phyloP scores from a whole-genome alignment of 768 basidiomycete genomes.

The Artomyces pyxidatus region DNA sequence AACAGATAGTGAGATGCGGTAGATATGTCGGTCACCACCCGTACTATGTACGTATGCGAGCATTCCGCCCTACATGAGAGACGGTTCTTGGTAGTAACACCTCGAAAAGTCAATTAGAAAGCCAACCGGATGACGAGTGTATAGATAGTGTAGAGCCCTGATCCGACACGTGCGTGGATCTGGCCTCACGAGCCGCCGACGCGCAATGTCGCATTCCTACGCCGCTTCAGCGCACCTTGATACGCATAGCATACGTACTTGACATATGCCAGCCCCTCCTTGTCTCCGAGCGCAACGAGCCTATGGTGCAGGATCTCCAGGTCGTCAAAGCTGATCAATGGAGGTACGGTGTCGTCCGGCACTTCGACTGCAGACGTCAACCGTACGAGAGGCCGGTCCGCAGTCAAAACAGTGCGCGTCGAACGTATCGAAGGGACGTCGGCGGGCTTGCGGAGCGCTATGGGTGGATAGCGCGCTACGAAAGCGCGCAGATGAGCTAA shows the following conservation, averaged over 20 bases:
- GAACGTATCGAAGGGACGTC: slow-evolving; percentile 41
- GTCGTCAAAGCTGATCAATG: slow-evolving; percentile 68
- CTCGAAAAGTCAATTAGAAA: no score
- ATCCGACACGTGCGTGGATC: no score
- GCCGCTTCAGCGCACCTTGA: slow-evolving; percentile 51
- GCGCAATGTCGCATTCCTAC: slow-evolving; percentile 36
- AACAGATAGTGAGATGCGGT: no score
- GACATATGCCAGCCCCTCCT: slow-evolving; percentile 53
- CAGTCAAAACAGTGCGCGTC: slow-evolving; percentile 48
- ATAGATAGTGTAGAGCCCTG: no score
- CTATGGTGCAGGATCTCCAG: slow-evolving; percentile 74
- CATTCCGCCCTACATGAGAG: no score
- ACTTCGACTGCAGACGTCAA: slow-evolving; percentile 50
- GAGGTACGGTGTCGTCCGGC: slow-evolving; percentile 75
- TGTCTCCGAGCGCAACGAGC: slow-evolving; percentile 34
- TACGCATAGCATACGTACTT: slow-evolving; percentile 72
- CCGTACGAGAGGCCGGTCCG: slow-evolving; percentile 60
- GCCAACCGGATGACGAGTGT: no score
- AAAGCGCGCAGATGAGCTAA: slow-evolving; percentile 54
- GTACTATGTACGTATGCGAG: no score
- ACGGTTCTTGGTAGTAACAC: no score
- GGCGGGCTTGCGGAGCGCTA: slow-evolving; percentile 32
- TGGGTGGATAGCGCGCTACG: slow-evolving; percentile 55
- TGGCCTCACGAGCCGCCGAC: no score
- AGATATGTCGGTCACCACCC: no score